Base-by-base conservation (phyloP, 2,329 filamentous ascomycete species). In the Aspergillus udagawae region DNA sequence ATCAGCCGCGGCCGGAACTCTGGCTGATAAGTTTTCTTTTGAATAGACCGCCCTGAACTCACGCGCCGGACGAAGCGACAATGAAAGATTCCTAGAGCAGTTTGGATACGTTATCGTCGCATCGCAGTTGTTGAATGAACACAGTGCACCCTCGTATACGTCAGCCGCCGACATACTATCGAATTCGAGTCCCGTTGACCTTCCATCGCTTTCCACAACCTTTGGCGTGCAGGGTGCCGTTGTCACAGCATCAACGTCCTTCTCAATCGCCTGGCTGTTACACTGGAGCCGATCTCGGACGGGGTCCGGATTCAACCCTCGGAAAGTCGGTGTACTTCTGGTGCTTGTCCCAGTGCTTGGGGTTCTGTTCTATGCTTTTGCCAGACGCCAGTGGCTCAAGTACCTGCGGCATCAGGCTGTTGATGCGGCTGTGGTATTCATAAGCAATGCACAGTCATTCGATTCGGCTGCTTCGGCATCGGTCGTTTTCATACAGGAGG, bases 71-170 rank as follows among this genome's bases (percentile, higher is more conserved):
- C 83, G 87, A 63, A 86, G 84, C 65, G 92, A 96, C 66, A 95
- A 92, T 70, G 83, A 88, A 64, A 87, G 87, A 63, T 96, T 97
- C 68, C 82, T 96, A 58, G 92, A 97, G 75, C 89, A 92, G 70
- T 97, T 97, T 69, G 89, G 92, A 62, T 97, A 97, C 75, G 89
- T 90, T 23, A 90, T 97, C 63, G 89, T 97, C 68, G 92, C 92
- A 52, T 97, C 92, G 23, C 92, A 96, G 71, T 82, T 97, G 14
- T 80, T 97, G 44, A 91, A 86, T 67, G 89, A 84, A 83, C 73
- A 76, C 59, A 74, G 70, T 56, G 72, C 75, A 12, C 72, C 73
- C 4, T 75, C 74, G 42, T 75, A 76, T 61, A 72, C 69, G 9
- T 73, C 75, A 27, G 70, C 73, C 21, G 62, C 68, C 29, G 70